Conservation (phyloP, 2,329 filamentous ascomycete genomes). For the Aspergillus thermomutatus region DNA sequence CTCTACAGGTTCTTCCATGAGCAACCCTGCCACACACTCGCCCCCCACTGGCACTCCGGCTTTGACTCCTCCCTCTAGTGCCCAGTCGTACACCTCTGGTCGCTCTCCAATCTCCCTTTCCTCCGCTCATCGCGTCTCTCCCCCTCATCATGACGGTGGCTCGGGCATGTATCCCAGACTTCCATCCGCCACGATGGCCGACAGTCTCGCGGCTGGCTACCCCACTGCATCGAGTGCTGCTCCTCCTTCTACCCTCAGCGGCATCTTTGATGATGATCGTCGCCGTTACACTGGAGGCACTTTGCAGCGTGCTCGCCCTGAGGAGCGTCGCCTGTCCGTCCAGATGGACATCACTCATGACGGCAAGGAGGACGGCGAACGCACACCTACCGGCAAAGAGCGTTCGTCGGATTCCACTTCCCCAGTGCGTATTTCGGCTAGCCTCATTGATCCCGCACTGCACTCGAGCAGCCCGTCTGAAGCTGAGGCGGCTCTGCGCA, state of each 20-base stretch:
- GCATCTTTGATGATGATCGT: conserved; percentile 59
- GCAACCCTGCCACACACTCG: conserved; percentile 41
- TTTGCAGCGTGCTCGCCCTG: conserved; percentile 53
- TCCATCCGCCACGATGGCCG: conserved; percentile 57
- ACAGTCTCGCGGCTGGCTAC: conserved; percentile 51
- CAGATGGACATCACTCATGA: conserved; percentile 37
- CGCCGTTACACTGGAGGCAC: conserved; percentile 61
- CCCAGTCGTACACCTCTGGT: conserved; percentile 60
- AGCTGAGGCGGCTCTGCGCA: conserved; percentile 32
- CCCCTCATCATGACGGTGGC: conserved; percentile 44
- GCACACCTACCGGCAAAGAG: conserved; percentile 32
- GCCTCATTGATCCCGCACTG: conserved; percentile 43
- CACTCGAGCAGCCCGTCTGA: conserved; percentile 28
- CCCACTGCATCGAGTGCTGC: conserved; percentile 53
- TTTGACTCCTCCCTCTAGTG: conserved; percentile 60
- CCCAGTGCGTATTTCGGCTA: conserved; percentile 31
- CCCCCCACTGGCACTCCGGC: conserved; percentile 56
- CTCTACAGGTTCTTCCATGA: conserved; percentile 37
- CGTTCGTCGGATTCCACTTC: conserved; percentile 11
- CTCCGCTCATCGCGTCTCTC: conserved; percentile 50
- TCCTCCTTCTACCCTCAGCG: conserved; percentile 58
- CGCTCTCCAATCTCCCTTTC: conserved; percentile 58
- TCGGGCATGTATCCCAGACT: conserved; percentile 61
- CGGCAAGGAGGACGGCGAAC: conserved; percentile 27
- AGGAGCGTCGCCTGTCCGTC: conserved; percentile 30